A percentile compares a stretch with the other conserved stretches of the same genome.
Evolutionary conservation across 805 yeast genomes (phyloP).

Genomic region (Ogataea degrootiae): DNA sequence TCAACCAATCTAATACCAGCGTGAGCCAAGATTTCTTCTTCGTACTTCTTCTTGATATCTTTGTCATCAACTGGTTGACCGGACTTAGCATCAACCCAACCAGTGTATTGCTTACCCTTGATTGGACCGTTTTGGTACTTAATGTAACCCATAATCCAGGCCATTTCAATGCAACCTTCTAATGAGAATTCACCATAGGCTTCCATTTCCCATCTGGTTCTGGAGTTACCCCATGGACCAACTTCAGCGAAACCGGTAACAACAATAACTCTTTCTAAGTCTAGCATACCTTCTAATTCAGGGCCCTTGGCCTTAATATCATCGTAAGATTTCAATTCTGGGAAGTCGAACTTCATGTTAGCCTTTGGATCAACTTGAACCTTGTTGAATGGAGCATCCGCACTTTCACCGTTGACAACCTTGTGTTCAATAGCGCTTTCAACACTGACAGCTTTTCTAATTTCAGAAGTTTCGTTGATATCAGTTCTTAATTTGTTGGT

Average conservation of each 20-base stretch:
- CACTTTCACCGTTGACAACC: constrained; percentile 80
- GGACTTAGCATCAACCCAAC: constrained; percentile 97
- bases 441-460: constrained; percentile 91
- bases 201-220: constrained; percentile 99
- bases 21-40: constrained; percentile 81
- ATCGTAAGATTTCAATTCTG: constrained; percentile 71
- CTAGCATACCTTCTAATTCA: constrained; percentile 84
- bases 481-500: constrained; percentile 76
- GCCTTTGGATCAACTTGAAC: constrained; percentile 88
- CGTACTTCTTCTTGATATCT: constrained; percentile 90
- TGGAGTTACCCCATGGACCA: constrained; percentile 98
- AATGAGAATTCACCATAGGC: constrained; percentile 89
- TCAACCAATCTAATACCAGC: constrained; percentile 96
- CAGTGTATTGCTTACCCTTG: constrained; percentile 87
- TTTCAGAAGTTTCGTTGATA: constrained; percentile 75
- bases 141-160: constrained; percentile 98
- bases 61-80: constrained; percentile 90
- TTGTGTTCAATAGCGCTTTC: constrained; percentile 87
- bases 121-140: constrained; percentile 89
- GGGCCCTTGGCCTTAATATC: constrained; percentile 66
- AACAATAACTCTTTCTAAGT: constrained; percentile 86
- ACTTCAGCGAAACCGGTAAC: constrained; percentile 98
- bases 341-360: constrained; percentile 91
- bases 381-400: constrained; percentile 79
- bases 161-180: constrained; percentile 98